Evolutionary conservation across 2,329 filamentous ascomycete species (phyloP).

Genomic region (Clarireedia homoeocarpa): DNA sequence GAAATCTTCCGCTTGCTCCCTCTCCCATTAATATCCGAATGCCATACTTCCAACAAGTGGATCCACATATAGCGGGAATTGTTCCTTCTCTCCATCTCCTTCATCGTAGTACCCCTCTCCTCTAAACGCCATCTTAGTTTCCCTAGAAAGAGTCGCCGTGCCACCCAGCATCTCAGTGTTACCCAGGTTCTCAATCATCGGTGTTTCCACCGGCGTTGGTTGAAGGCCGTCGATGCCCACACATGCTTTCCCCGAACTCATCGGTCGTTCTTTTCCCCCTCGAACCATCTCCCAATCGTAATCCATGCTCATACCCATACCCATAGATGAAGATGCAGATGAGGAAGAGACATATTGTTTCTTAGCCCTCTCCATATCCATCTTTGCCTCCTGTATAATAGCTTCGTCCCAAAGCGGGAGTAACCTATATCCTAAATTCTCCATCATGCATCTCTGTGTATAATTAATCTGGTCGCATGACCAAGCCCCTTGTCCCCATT

Average conservation of each 20-base stretch:
- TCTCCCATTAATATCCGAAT: neutral
- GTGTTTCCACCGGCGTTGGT: conserved; percentile 1
- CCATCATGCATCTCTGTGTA: conserved; percentile 57
- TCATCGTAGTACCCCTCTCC: neutral
- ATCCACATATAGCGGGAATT: neutral
- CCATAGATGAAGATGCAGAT: neutral
- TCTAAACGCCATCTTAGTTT: conserved; percentile 1
- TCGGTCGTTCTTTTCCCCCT: neutral
- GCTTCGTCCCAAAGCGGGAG: conserved; percentile 50
- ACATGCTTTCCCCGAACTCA: conserved; percentile 3
- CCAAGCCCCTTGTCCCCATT: conserved; percentile 51
- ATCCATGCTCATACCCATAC: neutral
- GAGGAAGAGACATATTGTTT: neutral
- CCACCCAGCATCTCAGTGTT: neutral
- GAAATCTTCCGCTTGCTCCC: neutral
- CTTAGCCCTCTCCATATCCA: conserved; percentile 55
- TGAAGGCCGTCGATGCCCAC: neutral
- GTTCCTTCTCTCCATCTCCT: neutral
- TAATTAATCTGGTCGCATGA: conserved; percentile 54
- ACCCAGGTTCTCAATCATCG: neutral
- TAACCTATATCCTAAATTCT: conserved; percentile 55
- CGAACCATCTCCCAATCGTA: neutral
- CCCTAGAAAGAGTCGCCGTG: conserved; percentile 1
- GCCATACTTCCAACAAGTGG: neutral
- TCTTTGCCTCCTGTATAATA: conserved; percentile 50